These are phyloP conservation scores for Lasiosphaeria ovina DNA, from an alignment of 495 filamentous ascomycete genomes.

Conservation along the genomic window DNA sequence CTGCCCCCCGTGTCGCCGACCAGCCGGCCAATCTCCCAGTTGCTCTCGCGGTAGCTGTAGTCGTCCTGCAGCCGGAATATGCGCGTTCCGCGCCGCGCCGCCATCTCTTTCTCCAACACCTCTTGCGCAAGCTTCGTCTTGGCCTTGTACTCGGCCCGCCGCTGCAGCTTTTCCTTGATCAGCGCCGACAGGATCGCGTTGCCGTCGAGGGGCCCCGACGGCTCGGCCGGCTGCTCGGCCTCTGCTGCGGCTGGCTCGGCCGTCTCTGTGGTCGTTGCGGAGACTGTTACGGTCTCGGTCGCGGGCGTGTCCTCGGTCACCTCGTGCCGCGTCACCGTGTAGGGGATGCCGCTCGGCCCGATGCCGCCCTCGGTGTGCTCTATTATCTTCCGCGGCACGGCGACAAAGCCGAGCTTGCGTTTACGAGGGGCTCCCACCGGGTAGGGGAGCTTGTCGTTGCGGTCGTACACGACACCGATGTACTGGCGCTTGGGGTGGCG, in stretches of 20 bases:
- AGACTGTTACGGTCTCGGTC: background rate
- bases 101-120: constrained; percentile 20
- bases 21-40: constrained; percentile 75
- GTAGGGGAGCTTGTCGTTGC: constrained; percentile 69
- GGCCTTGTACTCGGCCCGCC: constrained; percentile 34
- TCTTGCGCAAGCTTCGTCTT: constrained; percentile 26
- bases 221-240: background rate
- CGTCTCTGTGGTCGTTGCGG: background rate
- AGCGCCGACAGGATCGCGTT: constrained; percentile 26
- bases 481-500: constrained; percentile 79
- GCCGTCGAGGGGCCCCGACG: constrained; percentile 14
- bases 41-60: constrained; percentile 79
- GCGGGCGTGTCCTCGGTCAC: constrained; percentile 19
- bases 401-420: constrained; percentile 68
- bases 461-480: constrained; percentile 87
- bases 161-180: constrained; percentile 40
- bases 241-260: background rate
- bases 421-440: constrained; percentile 64
- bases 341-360: constrained; percentile 44
- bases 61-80: constrained; percentile 58
- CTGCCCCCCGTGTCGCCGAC: constrained; percentile 28
- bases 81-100: constrained; percentile 31
- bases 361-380: constrained; percentile 24
- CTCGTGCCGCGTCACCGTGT: constrained; percentile 39
- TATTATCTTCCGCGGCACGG: constrained; percentile 37